These are phyloP conservation scores for Trapa bicornis DNA, from an alignment of 345 rosid species.

Conservation along the genomic window DNA sequence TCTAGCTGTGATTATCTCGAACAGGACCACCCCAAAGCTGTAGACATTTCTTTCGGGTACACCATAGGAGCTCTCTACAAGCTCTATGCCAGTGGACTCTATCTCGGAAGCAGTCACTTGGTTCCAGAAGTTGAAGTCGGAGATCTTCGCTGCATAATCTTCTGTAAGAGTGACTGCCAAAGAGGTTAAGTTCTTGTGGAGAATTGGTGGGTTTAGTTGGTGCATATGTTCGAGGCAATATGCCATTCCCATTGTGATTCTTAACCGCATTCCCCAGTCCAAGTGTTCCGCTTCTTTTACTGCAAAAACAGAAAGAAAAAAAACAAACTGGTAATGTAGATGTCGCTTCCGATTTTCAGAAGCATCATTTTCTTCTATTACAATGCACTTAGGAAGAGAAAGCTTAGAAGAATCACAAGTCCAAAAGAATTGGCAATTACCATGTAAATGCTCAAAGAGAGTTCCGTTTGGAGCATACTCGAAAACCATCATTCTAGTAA, in stretches of 20 bases:
- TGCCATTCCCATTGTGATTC: conserved; percentile 43
- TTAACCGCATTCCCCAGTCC: conserved; percentile 71
- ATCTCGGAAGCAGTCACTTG: conserved; percentile 29
- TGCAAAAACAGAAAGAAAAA: conserved; percentile 20
- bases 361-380: neutral
- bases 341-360: neutral
- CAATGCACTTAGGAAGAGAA: neutral
- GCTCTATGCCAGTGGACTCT: too few relatives aligned
- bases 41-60: too few relatives aligned
- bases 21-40: too few relatives aligned
- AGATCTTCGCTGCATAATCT: conserved; percentile 78
- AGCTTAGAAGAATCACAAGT: too few relatives aligned
- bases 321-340: neutral
- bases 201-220: conserved; percentile 47
- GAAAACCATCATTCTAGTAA: conserved; percentile 94
- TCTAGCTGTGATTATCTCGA: too few relatives aligned
- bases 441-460: conserved; percentile 77
- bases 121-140: conserved; percentile 52
- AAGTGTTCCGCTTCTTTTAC: conserved; percentile 83
- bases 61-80: too few relatives aligned
- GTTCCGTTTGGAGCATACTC: conserved; percentile 95
- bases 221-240: conserved; percentile 51
- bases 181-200: conserved; percentile 49
- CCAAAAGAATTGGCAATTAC: conserved; percentile 25
- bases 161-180: conserved; percentile 62